Conservation (phyloP, 1,284 basidiomycete species). For the Puccinia polysora region DNA sequence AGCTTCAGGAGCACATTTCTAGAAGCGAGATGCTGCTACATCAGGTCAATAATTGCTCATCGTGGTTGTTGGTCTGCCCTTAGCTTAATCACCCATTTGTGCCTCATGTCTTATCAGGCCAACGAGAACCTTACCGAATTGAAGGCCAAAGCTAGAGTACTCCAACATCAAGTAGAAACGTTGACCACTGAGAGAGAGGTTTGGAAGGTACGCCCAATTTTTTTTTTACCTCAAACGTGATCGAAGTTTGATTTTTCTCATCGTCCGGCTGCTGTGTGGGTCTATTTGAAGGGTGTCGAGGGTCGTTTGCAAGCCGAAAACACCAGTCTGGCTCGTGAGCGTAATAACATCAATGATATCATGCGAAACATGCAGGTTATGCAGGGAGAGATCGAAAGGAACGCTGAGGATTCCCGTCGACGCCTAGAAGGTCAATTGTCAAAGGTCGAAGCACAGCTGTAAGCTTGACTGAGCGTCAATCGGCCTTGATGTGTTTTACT, state of each 20-base stretch:
- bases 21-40: constrained; percentile 54
- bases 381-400: constrained; percentile 77
- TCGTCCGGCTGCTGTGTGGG: background rate
- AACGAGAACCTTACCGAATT: constrained; percentile 63
- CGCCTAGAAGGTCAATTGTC: constrained; percentile 74
- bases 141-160: constrained; percentile 63
- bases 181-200: constrained; percentile 85
- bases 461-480: constrained; percentile 52
- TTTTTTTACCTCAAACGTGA: constrained; percentile 19
- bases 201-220: constrained; percentile 64
- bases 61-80: background rate
- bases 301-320: constrained; percentile 77
- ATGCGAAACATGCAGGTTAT: constrained; percentile 83
- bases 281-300: constrained; percentile 62
- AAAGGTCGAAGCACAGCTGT: constrained; percentile 72
- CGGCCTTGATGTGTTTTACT: background rate
- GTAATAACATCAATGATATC: constrained; percentile 74
- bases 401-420: constrained; percentile 70
- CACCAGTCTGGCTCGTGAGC: constrained; percentile 69
- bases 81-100: background rate
- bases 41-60: constrained; percentile 48
- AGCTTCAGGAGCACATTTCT: constrained; percentile 52
- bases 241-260: constrained; percentile 49
- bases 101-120: constrained; percentile 57
- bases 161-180: constrained; percentile 76